Base-by-base conservation (phyloP, 2,329 filamentous ascomycete species). In the Blumeria hordei region DNA sequence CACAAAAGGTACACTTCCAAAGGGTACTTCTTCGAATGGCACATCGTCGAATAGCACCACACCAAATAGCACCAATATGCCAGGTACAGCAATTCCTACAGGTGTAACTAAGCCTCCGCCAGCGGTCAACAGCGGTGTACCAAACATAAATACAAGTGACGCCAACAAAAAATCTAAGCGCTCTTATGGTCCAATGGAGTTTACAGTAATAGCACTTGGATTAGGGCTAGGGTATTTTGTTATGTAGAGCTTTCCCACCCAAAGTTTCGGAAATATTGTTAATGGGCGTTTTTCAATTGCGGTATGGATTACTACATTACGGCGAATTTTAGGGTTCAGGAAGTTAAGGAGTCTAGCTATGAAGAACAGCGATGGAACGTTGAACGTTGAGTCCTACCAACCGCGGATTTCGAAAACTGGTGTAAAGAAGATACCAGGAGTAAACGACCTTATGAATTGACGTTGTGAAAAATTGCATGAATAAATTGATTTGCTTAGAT, bases 81-180 rank as follows among this genome's bases (percentile, higher is more conserved):
- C 10, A 12, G 39, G 39, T 43, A 12, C 39, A 43, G 18, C 45
- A 50, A 36, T 55, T 16, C 36, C 59, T 14, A 37, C 59, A 11
- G 35, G 52, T 28, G 54, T 53, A 32, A 34, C 56, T 21, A 39
- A 53, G 32, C 39, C 54, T 37, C 45, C 56, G 47, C 10, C 55
- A 50, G 45, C 53, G 14, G 70, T 68, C 61, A 71, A 72, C 44
- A 39, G 37, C n/a, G 18, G 44, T 32, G 14, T n/a, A 12, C 51
- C 59, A 35, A 45, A 41, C 16, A 55, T 50, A 14, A 56, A 55
- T 2, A 36, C 57, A 37, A 59, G 35, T 34, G 54, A 55, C 8
- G 58, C 50, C 7, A 55, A 51, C 18, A 45, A 56, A 14, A 62
- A 59, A 55, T 58, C 62, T 39, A 60, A 60, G 37, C 58, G 60